Evolutionary conservation across 163 green algal genomes (phyloP).

Genomic region (Chloromonas sp.): DNA sequence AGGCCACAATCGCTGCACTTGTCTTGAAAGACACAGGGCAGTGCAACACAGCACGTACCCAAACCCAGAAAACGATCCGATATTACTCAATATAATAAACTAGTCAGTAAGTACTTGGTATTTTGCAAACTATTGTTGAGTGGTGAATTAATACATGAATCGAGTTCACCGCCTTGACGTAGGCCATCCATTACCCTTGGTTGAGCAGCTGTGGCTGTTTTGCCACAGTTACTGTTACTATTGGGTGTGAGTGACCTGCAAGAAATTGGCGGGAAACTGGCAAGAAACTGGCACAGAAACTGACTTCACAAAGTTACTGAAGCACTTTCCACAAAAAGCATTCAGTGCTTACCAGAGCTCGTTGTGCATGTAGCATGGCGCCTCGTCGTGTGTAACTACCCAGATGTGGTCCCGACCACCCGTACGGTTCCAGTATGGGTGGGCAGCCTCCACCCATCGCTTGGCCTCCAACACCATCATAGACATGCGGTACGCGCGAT

Average conservation of each 20-base stretch:
- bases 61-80: too few relatives aligned
- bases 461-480: conserved; percentile 7
- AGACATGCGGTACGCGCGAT: conserved; percentile 12
- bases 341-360: conserved; percentile 9
- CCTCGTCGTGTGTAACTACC: conserved; percentile 57
- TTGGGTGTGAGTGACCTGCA: too few relatives aligned
- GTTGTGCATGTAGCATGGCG: conserved; percentile 46
- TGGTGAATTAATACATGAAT: too few relatives aligned
- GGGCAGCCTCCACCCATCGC: neutral
- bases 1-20: neutral
- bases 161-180: too few relatives aligned
- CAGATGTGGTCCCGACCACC: conserved; percentile 58
- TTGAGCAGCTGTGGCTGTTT: too few relatives aligned
- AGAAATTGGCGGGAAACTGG: too few relatives aligned
- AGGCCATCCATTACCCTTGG: too few relatives aligned
- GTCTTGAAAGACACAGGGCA: neutral
- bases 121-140: too few relatives aligned
- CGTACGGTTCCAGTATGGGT: conserved; percentile 9
- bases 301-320: neutral
- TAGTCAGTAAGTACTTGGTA: too few relatives aligned
- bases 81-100: too few relatives aligned
- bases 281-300: neutral
- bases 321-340: neutral
- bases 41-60: neutral
- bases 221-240: too few relatives aligned